Conservation (phyloP, 768 basidiomycete species). For the Pleurotus platypus region DNA sequence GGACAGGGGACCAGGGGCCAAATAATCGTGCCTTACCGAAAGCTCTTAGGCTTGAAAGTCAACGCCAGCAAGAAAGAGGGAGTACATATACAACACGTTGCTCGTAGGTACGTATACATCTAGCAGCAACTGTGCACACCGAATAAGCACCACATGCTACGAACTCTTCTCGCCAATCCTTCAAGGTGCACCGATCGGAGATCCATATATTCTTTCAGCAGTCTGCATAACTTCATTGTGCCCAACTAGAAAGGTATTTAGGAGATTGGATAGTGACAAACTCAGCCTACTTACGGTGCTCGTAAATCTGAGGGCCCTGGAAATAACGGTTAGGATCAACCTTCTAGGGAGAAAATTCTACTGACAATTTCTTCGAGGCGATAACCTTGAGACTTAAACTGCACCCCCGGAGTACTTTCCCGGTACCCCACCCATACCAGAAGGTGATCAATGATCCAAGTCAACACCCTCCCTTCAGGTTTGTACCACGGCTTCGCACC, state of each 20-base stretch:
- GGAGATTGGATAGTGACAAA: neutral
- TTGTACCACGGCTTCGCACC: conserved; percentile 42
- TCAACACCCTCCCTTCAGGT: conserved; percentile 27
- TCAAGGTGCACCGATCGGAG: conserved; percentile 34
- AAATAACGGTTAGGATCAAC: neutral
- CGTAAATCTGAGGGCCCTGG: conserved; percentile 33
- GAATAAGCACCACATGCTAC: neutral
- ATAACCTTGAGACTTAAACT: conserved; percentile 36
- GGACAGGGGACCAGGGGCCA: no score
- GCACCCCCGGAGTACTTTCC: conserved; percentile 33
- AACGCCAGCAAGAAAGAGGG: no score
- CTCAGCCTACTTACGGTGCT: conserved; percentile 24
- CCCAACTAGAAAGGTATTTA: conserved; percentile 22
- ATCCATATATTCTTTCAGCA: conserved; percentile 39
- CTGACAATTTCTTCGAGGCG: conserved; percentile 39
- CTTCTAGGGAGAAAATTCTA: neutral
- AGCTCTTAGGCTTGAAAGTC: no score
- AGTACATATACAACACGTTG: no score
- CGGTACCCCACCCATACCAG: conserved; percentile 28
- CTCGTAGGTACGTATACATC: no score
- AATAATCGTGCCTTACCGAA: no score
- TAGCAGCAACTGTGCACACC: no score
- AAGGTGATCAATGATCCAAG: conserved; percentile 23
- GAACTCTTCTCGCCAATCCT: neutral
- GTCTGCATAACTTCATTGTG: conserved; percentile 37